Conservation (phyloP, 352 stramenopile species). For the Peronospora destructor region DNA sequence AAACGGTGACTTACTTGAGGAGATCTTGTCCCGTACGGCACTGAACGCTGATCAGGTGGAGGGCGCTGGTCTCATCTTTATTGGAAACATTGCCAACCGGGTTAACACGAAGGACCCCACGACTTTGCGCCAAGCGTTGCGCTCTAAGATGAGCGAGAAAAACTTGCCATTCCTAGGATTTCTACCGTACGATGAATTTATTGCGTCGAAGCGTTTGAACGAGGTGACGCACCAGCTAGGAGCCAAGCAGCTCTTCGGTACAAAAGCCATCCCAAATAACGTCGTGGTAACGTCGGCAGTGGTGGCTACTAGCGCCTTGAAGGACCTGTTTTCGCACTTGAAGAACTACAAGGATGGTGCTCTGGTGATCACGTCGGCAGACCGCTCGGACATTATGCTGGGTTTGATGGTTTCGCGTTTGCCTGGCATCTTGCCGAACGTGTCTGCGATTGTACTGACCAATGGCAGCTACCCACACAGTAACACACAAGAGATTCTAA, state of each 20-base stretch:
- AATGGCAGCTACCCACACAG: constrained; percentile 71
- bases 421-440: constrained; percentile 55
- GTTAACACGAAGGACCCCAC: constrained; percentile 36
- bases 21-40: constrained; percentile 52
- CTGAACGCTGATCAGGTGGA: constrained; percentile 59
- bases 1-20: constrained; percentile 32
- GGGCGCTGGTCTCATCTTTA: constrained; percentile 48
- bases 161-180: constrained; percentile 59
- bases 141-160: constrained; percentile 28
- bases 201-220: constrained; percentile 73
- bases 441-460: constrained; percentile 66
- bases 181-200: constrained; percentile 53
- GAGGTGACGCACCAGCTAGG: constrained; percentile 63
- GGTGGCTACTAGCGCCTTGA: constrained; percentile 59
- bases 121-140: constrained; percentile 32
- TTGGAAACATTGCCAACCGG: constrained; percentile 72
- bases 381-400: constrained; percentile 67
- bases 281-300: constrained; percentile 60
- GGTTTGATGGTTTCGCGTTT: constrained; percentile 62
- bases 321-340: constrained; percentile 68
- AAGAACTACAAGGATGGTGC: constrained; percentile 74
- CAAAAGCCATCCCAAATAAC: constrained; percentile 55
- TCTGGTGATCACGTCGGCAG: constrained; percentile 68
- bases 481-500: constrained; percentile 64
- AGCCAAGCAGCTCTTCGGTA: constrained; percentile 58